Evolutionary conservation across 148 eudicot genomes (phyloP), one percentile per base, ranked within the genome.

Genomic region (Mesembryanthemum crystallinum): DNA sequence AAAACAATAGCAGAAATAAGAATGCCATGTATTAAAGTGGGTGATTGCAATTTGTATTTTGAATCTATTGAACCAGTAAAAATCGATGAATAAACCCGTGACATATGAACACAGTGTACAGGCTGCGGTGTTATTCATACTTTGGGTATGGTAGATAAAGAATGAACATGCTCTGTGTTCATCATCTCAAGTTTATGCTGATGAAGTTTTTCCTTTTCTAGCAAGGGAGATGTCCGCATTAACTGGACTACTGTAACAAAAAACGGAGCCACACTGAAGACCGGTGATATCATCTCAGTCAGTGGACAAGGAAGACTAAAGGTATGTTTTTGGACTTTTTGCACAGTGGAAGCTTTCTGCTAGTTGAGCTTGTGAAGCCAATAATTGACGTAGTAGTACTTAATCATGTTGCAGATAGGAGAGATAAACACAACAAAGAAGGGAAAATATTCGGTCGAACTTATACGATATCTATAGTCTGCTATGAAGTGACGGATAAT

Each of bases 261-360:
- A 78, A 90, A 82, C 69, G 94, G 90, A 69, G 88, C 92, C 27
- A 82, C 89, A 25, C 77, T 92, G 32, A 88, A 79, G 83, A 74
- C 85, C 55, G 98, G 92, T 43, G 98, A 94, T 65, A 69, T 89
- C 18, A 81, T 94, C 77, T 94, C 98, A 45, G 96, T 92, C 55
- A 89, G 89, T 77, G 96, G 97, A 29, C 74, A 83, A 72, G 98
- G 98, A 78, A 89, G 98, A 81, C 78, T 92, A 35, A 92, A 94
- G 92, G 96, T 94, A 55, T 76, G 83, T 78, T 35, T 37, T 37
- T 28, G 21, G n/a, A 8, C 30, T n/a, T 27, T 51, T 37, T 28
- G 21, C 28, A 8, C 30, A 49, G 8, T 37, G 25, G 28, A 27
- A 57, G 27, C 35, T 11, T 32, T 68, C 59, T 77, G n/a, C 47